These are phyloP conservation scores for Termitomyces sp. DNA, from an alignment of 768 basidiomycete species.

Conservation along the genomic window DNA sequence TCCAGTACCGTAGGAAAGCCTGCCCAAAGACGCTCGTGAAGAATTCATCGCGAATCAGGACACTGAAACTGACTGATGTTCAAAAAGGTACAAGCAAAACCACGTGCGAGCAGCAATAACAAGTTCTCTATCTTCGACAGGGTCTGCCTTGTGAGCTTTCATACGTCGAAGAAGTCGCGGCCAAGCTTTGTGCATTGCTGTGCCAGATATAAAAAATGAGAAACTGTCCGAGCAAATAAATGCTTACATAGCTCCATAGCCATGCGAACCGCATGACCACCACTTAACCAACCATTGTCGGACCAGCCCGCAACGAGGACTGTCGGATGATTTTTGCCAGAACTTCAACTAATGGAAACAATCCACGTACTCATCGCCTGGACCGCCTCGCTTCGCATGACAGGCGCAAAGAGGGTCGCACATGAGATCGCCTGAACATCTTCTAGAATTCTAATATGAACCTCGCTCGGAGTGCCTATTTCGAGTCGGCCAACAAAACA, in stretches of 20 bases:
- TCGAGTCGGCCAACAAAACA: slow-evolving; percentile 7
- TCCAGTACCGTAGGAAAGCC: slow-evolving; percentile 92
- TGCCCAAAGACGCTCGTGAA: slow-evolving; percentile 26
- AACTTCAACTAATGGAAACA: neutral
- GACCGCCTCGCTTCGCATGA: slow-evolving; percentile 81
- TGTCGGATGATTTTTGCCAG: slow-evolving; percentile 27
- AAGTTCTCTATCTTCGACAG: slow-evolving; percentile 69
- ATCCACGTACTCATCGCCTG: slow-evolving; percentile 84
- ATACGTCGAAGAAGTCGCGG: slow-evolving; percentile 77
- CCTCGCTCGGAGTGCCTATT: slow-evolving; percentile 71
- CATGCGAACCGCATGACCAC: slow-evolving; percentile 96
- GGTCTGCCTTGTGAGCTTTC: slow-evolving; percentile 58
- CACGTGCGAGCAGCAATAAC: slow-evolving; percentile 84
- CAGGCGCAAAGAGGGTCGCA: slow-evolving; percentile 84
- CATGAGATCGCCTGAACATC: slow-evolving; percentile 86
- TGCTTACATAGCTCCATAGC: slow-evolving; percentile 86
- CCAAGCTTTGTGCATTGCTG: slow-evolving; percentile 93
- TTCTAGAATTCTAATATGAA: slow-evolving; percentile 69
- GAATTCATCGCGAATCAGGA: neutral
- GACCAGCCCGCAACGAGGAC: slow-evolving; percentile 94
- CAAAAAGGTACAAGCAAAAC: slow-evolving; percentile 93
- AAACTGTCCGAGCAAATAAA: neutral
- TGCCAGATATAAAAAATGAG: neutral
- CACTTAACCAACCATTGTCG: slow-evolving; percentile 93
- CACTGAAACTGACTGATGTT: slow-evolving; percentile 74